Percentiles rank a stretch among this genome's conserved stretches.
These are phyloP conservation scores for Pterulicium gracile DNA, from an alignment of 1,284 basidiomycete species.

Conservation along the genomic window DNA sequence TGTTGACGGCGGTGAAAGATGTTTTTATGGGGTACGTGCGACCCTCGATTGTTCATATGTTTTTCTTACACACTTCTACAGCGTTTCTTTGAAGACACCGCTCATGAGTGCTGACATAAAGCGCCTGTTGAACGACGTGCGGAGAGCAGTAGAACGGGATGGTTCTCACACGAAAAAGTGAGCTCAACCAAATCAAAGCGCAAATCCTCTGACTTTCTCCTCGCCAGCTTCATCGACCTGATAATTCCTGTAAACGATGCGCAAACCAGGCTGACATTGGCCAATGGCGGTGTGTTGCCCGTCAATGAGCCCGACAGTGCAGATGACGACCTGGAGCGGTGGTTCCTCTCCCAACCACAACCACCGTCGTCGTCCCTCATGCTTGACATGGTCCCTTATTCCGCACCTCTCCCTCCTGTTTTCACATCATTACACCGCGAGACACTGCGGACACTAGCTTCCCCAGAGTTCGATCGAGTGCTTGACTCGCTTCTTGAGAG, in stretches of 20 bases:
- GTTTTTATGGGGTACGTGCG: conserved; percentile 64
- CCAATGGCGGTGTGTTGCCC: neutral
- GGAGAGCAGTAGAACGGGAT: conserved; percentile 64
- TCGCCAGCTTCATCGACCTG: neutral
- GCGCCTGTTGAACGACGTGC: conserved; percentile 56
- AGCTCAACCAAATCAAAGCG: too few species aligned
- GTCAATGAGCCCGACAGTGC: neutral
- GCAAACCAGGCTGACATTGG: neutral
- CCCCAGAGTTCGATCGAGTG: neutral
- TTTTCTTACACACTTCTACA: conserved; percentile 17
- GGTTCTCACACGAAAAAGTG: neutral
- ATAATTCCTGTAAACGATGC: neutral
- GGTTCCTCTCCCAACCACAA: conserved; percentile 1
- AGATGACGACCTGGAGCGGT: neutral
- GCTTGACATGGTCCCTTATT: neutral
- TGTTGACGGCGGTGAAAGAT: conserved; percentile 66
- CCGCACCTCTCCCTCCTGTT: neutral
- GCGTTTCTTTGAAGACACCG: conserved; percentile 71
- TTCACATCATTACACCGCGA: neutral
- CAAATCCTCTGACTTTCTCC: neutral
- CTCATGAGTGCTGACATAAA: conserved; percentile 60
- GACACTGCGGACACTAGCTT: neutral
- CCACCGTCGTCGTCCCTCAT: neutral
- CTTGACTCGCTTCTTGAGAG: neutral
- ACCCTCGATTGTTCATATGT: conserved; percentile 6